Base-by-base conservation (phyloP, 129 eudicot genomes). In the Calendula officinalis region DNA sequence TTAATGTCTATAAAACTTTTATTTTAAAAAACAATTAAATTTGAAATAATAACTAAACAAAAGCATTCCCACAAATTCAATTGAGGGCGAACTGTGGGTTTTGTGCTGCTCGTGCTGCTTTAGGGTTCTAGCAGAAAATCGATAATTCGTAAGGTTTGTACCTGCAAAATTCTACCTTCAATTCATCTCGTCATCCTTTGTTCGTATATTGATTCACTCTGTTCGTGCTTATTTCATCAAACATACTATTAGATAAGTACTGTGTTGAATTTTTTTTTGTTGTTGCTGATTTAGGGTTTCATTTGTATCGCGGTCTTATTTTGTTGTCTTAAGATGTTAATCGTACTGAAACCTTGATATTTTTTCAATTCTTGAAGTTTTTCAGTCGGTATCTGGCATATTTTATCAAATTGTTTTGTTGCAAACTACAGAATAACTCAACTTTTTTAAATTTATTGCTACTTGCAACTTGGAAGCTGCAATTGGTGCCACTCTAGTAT, bases 121-220 rank as follows among this genome's bases (percentile, higher is more conserved):
- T 57, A 69, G 74, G 74, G 74, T 68, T 69, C 8, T 51, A 12
- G 34, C 45, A 36, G 17, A 17, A 38, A 39, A 17, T 50, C 61
- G 16, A 37, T 8, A 39, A 36, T 50, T 69, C 37, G 14, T 35
- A 35, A 57, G 74, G 74, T 69, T 34, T n/a, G 66, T 30, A 45
- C 44, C 58, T 16, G 6, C 59, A 49, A 48, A 48, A 15, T 7
- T 36, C 11, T 9, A 5, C 57, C 16, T 48, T 9, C 27, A 53
- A 14, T 8, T 67, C 60, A n/a, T 34, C 17, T 22, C 27, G 6
- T 32, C 12, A 27, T 51, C 54, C 34, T 5, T 68, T 14, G 14
- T 34, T 47, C 62, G 11, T 47, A 36, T 68, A 13, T 56, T 43
- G 17, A 33, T n/a, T 57, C 11, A 2, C 43, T 27, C 9, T 22